phyloP scores from a whole-genome alignment of 345 rosid genomes.

The Microthlaspi erraticum region DNA sequence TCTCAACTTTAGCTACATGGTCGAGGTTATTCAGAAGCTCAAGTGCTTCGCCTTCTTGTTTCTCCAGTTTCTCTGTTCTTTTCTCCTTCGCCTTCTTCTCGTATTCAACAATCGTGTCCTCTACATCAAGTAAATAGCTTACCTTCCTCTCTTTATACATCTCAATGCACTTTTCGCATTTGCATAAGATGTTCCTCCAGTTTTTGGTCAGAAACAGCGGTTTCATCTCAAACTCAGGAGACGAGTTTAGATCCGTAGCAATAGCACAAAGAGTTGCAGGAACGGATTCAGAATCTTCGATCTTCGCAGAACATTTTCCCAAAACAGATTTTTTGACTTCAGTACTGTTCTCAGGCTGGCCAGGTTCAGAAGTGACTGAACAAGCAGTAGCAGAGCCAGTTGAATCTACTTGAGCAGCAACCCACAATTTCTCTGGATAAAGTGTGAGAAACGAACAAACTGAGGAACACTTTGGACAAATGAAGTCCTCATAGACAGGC shows the following conservation, averaged over 20 bases:
- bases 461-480: constrained; percentile 76
- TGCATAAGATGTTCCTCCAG: constrained; percentile 88
- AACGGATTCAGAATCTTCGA: constrained; percentile 29
- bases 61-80: constrained; percentile 88
- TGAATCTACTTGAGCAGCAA: constrained; percentile 45
- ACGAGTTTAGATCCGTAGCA: constrained; percentile 40
- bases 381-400: constrained; percentile 40
- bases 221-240: constrained; percentile 49
- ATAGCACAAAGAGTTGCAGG: constrained; percentile 50
- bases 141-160: constrained; percentile 66
- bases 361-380: constrained; percentile 59
- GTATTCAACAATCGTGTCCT: constrained; percentile 87
- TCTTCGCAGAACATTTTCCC: constrained; percentile 60
- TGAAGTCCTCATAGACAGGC: constrained; percentile 83
- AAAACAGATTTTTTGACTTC: constrained; percentile 31
- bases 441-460: constrained; percentile 67
- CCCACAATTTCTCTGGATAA: constrained; percentile 71
- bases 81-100: constrained; percentile 85
- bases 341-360: constrained; percentile 50
- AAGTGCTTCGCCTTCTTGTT: constrained; percentile 74
- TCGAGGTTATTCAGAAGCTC: constrained; percentile 71
- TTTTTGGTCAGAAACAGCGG: constrained; percentile 81
- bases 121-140: constrained; percentile 72
- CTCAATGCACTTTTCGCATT: constrained; percentile 71
- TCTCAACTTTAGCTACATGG: constrained; percentile 91